Base-by-base conservation (phyloP, 202 grass and related monocot species). In the Digitaria exilis region DNA sequence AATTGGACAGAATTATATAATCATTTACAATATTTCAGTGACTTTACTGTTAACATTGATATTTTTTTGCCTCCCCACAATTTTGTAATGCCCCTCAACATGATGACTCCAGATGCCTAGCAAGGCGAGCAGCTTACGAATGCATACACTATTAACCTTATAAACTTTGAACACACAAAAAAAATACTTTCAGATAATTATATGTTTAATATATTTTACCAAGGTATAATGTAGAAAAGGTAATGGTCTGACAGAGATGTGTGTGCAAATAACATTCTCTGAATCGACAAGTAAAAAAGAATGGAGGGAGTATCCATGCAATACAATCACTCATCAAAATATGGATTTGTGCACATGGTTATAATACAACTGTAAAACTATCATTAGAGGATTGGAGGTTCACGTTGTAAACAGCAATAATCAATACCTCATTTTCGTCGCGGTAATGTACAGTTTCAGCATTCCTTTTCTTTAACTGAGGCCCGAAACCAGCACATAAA, bases 401-500 rank as follows among this genome's bases (percentile, higher is more conserved):
- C 26, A 65, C 63, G 81, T 31, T 43, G 37, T 50, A 81, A 64
- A 45, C 56, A 54, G 43, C 55, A 70, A 57, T 67, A 79, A 41
- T 37, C 45, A 75, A 81, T 89, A 97, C 95, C 88, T 97, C 96
- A 76, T 94, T 88, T 69, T 96, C 91, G 11, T 94, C 71, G 4
- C 77, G 89, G 26, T 82, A 86, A 84, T 85, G 80, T 13, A 65
- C 65, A 69, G 57, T 51, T 54, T 94, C 91, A 26, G 75, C 45
- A 59, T 84, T 85, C 57, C 88, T 93, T 86, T 92, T 92, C 87
- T 90, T 98, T 69, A 98, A 81, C 37, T 82, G 88, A 45, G 96
- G 91, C 7, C 96, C 96, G 50, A 96, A 90, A 87, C 96, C 91
- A 65, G 93, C 89, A 77, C 87, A 92, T 69, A 99, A 84, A 89